These are phyloP conservation scores for Acanthamoeba lenticulata DNA, from an alignment of 208 protist species.

Conservation along the genomic window DNA sequence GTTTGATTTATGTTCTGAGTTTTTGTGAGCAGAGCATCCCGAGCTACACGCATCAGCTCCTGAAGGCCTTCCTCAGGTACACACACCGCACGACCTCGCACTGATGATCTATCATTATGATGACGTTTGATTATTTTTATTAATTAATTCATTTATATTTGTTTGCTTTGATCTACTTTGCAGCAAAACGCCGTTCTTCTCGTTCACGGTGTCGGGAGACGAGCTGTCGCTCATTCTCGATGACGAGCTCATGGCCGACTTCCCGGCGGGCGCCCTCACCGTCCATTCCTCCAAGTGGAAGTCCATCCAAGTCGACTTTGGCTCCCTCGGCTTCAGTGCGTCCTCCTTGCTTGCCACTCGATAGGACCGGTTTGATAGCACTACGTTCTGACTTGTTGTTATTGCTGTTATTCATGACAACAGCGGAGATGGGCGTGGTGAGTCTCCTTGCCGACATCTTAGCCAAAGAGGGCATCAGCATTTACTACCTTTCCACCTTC, in stretches of 20 bases:
- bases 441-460: conserved; percentile 45
- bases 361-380: no score
- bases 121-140: no score
- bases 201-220: conserved; percentile 26
- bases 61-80: conserved; percentile 51
- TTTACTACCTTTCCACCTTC: conserved; percentile 68
- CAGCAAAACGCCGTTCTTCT: conserved; percentile 63
- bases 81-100: no score
- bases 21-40: not conserved
- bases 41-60: conserved; percentile 1
- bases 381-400: no score
- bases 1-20: no score
- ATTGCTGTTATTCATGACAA: not conserved
- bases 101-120: no score
- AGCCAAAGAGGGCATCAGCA: conserved; percentile 64
- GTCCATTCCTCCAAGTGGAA: conserved; percentile 23
- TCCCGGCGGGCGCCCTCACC: not conserved
- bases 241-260: conserved; percentile 55
- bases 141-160: no score
- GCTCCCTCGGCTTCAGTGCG: conserved; percentile 24
- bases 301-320: conserved; percentile 49
- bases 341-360: not conserved
- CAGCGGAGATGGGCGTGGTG: conserved; percentile 51
- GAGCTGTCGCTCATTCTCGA: conserved; percentile 60
- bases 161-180: no score